phyloP scores from a whole-genome alignment of 1,284 basidiomycete genomes.

The Ustilago tritici region DNA sequence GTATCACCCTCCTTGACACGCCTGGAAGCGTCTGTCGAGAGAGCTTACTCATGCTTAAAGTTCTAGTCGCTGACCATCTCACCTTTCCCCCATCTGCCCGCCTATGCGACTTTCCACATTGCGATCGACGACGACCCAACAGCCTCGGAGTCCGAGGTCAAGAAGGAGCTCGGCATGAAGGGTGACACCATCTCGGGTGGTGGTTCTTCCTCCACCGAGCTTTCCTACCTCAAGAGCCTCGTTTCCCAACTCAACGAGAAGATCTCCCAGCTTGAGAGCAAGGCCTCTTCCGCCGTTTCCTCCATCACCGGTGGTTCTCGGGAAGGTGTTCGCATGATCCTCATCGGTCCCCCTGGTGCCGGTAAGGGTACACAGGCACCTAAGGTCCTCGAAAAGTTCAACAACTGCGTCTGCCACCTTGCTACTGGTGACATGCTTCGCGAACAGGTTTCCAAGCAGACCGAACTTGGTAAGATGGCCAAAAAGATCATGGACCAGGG shows the following conservation, averaged over 20 bases:
- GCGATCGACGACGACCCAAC: background rate
- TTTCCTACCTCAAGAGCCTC: slow-evolving; percentile 65
- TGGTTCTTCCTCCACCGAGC: slow-evolving; percentile 44
- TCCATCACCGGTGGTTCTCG: slow-evolving; percentile 24
- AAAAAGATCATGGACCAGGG: slow-evolving; percentile 96
- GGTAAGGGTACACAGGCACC: slow-evolving; percentile 99
- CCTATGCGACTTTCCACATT: background rate
- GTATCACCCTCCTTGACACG: background rate
- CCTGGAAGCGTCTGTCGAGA: background rate
- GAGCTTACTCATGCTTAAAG: background rate
- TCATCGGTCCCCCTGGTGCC: slow-evolving; percentile 95
- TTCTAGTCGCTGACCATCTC: slow-evolving; percentile 13
- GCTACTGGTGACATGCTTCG: slow-evolving; percentile 99
- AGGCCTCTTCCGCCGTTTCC: slow-evolving; percentile 36
- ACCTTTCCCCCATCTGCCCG: background rate
- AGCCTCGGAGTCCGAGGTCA: slow-evolving; percentile 45
- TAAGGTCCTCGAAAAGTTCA: slow-evolving; percentile 87
- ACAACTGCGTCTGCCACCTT: slow-evolving; percentile 88
- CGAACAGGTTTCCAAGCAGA: slow-evolving; percentile 89
- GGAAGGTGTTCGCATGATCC: slow-evolving; percentile 78
- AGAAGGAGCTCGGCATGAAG: slow-evolving; percentile 48
- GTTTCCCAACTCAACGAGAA: slow-evolving; percentile 67
- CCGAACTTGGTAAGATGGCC: slow-evolving; percentile 86
- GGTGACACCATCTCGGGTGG: slow-evolving; percentile 39
- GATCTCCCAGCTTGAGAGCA: slow-evolving; percentile 58